phyloP scores from a whole-genome alignment of 2,329 filamentous ascomycete genomes.

The Ascochyta pisi region DNA sequence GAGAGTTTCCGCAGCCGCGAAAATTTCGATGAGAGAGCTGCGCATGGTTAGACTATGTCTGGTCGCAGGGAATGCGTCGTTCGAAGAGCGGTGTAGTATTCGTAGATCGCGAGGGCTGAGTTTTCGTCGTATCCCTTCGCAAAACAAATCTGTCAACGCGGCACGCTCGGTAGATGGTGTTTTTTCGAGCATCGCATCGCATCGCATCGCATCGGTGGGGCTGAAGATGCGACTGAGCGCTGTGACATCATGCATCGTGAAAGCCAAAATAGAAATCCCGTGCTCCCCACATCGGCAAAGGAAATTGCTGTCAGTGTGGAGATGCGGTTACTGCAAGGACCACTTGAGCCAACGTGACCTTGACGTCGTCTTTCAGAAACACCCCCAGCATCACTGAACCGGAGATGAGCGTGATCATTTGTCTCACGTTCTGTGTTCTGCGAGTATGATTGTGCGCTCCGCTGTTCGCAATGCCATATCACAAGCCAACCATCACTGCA shows the following conservation, averaged over 20 bases:
- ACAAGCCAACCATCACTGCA: not conserved
- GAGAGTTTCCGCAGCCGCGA: not conserved
- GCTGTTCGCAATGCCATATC: not conserved
- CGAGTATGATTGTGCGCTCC: not conserved
- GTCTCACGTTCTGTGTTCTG: not conserved
- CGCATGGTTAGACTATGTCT: not conserved
- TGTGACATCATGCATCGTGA: constrained; percentile 37
- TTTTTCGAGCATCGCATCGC: constrained; percentile 1
- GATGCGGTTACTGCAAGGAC: constrained; percentile 25
- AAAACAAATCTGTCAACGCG: not conserved
- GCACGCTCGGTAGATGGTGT: not conserved
- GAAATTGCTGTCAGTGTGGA: constrained; percentile 29
- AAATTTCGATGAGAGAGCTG: not conserved
- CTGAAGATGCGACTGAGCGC: constrained; percentile 13
- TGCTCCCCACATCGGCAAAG: constrained; percentile 10
- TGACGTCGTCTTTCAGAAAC: constrained; percentile 2
- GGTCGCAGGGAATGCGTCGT: not conserved
- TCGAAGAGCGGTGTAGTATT: constrained; percentile 22
- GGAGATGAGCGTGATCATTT: not conserved
- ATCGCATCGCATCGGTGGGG: not conserved
- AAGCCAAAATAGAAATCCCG: constrained; percentile 12
- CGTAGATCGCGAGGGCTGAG: constrained; percentile 4
- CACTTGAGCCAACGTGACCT: constrained; percentile 9
- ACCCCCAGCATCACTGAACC: not conserved
- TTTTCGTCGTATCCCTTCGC: not conserved